A percentile compares a stretch with the other conserved stretches of the same genome.
phyloP scores from a whole-genome alignment of 106 monocot genomes.

The Vanilla planifolia region DNA sequence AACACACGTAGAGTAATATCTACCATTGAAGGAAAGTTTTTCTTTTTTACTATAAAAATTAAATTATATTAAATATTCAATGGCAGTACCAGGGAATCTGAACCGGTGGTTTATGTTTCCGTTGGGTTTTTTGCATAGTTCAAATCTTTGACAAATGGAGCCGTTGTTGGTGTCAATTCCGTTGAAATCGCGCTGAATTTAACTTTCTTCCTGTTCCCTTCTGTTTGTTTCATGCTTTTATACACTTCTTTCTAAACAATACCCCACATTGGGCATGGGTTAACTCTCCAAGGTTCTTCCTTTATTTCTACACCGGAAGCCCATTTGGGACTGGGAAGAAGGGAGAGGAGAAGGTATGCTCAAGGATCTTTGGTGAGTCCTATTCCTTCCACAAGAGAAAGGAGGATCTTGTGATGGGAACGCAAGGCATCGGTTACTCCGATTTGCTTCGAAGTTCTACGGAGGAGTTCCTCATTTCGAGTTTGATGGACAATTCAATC shows the following conservation, averaged over 20 bases:
- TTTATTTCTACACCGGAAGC: background rate
- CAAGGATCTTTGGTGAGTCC: background rate
- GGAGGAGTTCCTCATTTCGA: constrained; percentile 37
- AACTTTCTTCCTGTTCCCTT: background rate
- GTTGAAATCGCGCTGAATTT: background rate
- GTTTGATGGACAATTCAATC: constrained; percentile 39
- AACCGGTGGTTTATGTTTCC: background rate
- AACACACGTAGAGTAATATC: too few relatives aligned
- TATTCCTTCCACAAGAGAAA: background rate
- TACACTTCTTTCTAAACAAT: background rate
- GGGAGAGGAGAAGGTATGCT: background rate
- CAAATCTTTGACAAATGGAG: background rate
- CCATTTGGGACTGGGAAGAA: background rate
- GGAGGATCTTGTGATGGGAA: constrained; percentile 17
- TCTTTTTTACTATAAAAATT: too few relatives aligned
- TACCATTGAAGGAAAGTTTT: too few relatives aligned
- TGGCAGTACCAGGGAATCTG: background rate
- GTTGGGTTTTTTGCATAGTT: background rate
- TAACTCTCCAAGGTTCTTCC: too few relatives aligned
- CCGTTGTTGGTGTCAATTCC: background rate
- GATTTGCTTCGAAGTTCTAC: constrained; percentile 38
- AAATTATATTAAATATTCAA: too few relatives aligned
- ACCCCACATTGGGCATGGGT: too few relatives aligned
- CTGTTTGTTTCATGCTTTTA: background rate
- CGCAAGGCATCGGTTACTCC: constrained; percentile 37